Evolutionary conservation across 768 basidiomycete species (phyloP).

Genomic region (Flagelloscypha sp.): DNA sequence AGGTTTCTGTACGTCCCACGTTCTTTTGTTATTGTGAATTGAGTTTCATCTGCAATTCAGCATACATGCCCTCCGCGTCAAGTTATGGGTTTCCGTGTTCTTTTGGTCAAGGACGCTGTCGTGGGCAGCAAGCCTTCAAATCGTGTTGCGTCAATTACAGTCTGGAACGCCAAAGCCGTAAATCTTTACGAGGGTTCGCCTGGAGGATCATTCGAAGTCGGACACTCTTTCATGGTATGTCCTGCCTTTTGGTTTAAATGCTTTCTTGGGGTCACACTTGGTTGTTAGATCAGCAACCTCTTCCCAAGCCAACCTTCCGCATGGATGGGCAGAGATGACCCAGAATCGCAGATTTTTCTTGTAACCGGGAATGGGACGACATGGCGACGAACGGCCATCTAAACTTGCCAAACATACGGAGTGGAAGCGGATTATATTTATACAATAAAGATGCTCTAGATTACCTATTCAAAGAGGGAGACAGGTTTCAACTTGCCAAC

Average conservation of each 20-base stretch:
- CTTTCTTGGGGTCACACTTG: conserved; percentile 1
- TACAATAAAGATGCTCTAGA: no score
- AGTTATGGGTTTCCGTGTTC: conserved; percentile 68
- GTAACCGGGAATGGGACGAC: no score
- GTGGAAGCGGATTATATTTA: conserved; percentile 48
- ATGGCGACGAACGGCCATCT: no score
- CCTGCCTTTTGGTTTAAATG: neutral
- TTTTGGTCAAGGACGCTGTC: conserved; percentile 57
- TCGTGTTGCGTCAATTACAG: conserved; percentile 67
- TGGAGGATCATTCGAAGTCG: conserved; percentile 45
- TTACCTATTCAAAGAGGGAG: no score
- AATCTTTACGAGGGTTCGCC: conserved; percentile 41
- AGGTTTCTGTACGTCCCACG: conserved; percentile 53
- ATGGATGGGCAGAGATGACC: conserved; percentile 58
- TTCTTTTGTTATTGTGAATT: conserved; percentile 1
- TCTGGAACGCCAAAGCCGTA: conserved; percentile 68
- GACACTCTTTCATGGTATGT: conserved; percentile 63
- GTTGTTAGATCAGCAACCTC: conserved; percentile 48
- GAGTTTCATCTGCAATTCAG: conserved; percentile 21
- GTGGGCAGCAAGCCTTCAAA: conserved; percentile 42
- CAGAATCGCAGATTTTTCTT: conserved; percentile 64
- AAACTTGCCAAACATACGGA: no score
- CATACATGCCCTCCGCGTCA: conserved; percentile 61
- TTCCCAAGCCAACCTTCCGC: conserved; percentile 57
- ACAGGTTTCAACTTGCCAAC: neutral